Evolutionary conservation across 345 rosid species (phyloP), one percentile per base, ranked within the genome.

Genomic region (Arabis hirsuta): DNA sequence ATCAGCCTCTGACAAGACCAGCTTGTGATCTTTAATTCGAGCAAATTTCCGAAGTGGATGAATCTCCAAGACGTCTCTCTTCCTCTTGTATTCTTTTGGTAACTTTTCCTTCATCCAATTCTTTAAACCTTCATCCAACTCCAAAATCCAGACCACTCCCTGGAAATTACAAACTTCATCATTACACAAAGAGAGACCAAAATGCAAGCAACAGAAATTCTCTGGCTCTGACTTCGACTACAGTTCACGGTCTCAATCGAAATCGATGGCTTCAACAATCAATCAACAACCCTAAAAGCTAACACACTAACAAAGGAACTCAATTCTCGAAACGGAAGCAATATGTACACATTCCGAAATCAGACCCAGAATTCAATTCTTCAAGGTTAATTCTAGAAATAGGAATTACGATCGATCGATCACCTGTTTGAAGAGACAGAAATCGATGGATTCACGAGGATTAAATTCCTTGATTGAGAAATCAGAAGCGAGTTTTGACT

Each of bases 111-210:
- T 72, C n/a, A 47, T 32, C 83, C 79, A 62, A 36, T 43, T 67
- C 73, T 84, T 85, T 1, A 90, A 83, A 65, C 80, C 64, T 70
- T 85, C 85, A 41, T 86, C 90, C 55, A 87, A 29, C 69, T 91
- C 96, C 60, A 95, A 62, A 85, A 95, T 70, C 98, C 98, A 95
- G 45, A 95, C 77, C 60, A 77, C 55, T 60, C 99, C 99, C 99
- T 91, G 83, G 2, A 4, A 50, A 27, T 1, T 36, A 52, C 12
- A 61, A 45, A 60, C 50, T 66, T 44, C n/a, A 61, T 44, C 20
- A 61, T 61, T 16, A 38, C 45, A 22, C 24, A 22, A 22, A 22
- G 24, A 22, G 1, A 2, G 24, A 22, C 24, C 24, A 46, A 57
- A 20, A 19, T 14, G 56, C 31, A 47, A 39, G 20, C 42, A 61